Conservation (phyloP, 805 yeast species). For the Cyberlindnera lachancei region DNA sequence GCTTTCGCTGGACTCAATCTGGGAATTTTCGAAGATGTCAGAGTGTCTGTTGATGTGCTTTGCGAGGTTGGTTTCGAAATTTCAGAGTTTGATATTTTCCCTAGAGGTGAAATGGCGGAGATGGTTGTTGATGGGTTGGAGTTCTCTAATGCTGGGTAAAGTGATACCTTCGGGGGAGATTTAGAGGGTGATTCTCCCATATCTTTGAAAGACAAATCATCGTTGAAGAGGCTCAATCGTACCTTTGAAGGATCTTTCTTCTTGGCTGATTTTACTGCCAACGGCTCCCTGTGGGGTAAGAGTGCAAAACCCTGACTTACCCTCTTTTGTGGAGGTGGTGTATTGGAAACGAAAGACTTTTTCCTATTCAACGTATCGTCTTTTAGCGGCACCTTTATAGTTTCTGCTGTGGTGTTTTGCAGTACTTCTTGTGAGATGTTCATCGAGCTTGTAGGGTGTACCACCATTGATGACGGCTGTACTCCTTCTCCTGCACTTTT, state of each 20-base stretch:
- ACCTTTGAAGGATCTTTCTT: conserved; percentile 7
- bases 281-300: conserved; percentile 24
- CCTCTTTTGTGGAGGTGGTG: conserved; percentile 17
- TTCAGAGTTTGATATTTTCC: neutral
- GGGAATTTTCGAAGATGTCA: conserved; percentile 1
- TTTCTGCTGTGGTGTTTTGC: conserved; percentile 9
- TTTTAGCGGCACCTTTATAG: conserved; percentile 14
- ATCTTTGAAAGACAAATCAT: conserved; percentile 1
- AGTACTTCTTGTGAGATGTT: conserved; percentile 3
- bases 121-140: conserved; percentile 6
- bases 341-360: conserved; percentile 6
- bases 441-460: conserved; percentile 10
- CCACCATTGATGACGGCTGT: conserved; percentile 11
- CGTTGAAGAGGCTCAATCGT: conserved; percentile 15
- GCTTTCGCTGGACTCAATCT: conserved; percentile 4
- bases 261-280: conserved; percentile 22
- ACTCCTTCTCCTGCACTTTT: conserved; percentile 18
- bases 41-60: neutral
- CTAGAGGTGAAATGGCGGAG: conserved; percentile 5
- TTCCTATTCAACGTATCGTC: conserved; percentile 8
- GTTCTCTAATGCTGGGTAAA: conserved; percentile 16
- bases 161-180: conserved; percentile 3
- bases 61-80: neutral
- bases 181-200: no score
- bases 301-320: conserved; percentile 26